Evolutionary conservation across 2,329 filamentous ascomycete species (phyloP), one percentile per base, ranked within the genome.

Genomic region (Ceratocystis colombiana): DNA sequence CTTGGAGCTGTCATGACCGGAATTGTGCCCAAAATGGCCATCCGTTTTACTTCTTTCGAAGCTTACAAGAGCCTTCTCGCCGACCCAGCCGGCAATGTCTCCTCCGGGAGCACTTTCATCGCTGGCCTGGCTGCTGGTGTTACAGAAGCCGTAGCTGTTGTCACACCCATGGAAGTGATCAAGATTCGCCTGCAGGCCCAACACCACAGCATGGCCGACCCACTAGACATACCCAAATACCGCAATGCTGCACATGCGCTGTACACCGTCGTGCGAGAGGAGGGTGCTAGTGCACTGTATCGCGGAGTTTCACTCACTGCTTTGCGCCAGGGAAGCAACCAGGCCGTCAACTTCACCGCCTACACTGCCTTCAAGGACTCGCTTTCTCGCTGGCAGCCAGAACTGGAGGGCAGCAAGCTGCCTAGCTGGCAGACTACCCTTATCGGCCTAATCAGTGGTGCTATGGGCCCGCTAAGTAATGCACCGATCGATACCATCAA

Each of bases 401-500:
- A 88, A 71, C 87, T 85, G 68, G 80, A 79, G 64, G 78, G 83
- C 70, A 75, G 75, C 17, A 85, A 85, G 71, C 80, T 99, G 53
- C 93, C 94, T 1, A 84, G 85, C 64, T 97, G 88, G 77, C 91
- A 97, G 78, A 99, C 94, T 1, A 92, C 90, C 5, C 63, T 93
- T 5, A 96, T 97, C 71, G 94, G 92, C 44, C 82, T 99, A 66
- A 87, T 99, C 30, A 90, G 86, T 65, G 94, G 94, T 71, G 94
- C 94, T 69, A 95, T 99, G 84, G 94, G 94, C 1, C 94, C 94
- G 4, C 83, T 99, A 73, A 94, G 89, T 71, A 99, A 99, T 74
- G 94, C 95, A 33, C 94, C 94, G 25, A 97, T 99, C 74, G 94
- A 99, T 74, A 99, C 94, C 48, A 97, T 99, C 80, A 99, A 99